These are phyloP conservation scores for Amoeboradix gromovi DNA, from an alignment of 371 early-diverging fungal species.

Conservation along the genomic window DNA sequence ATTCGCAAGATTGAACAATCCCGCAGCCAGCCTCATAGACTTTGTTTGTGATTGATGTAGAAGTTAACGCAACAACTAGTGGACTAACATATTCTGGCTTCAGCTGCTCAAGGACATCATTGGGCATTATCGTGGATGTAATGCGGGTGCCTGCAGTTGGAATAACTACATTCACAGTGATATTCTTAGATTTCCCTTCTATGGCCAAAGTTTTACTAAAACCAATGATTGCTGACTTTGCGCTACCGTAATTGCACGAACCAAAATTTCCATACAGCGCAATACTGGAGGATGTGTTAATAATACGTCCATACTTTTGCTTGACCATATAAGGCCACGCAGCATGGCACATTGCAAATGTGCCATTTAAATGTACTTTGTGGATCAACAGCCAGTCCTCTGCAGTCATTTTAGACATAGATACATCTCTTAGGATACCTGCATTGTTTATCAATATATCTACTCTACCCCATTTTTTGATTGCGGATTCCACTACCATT, in stretches of 20 bases:
- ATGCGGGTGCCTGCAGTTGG: conserved; percentile 88
- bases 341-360: conserved; percentile 78
- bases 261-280: conserved; percentile 46
- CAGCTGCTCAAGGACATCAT: conserved; percentile 37
- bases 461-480: conserved; percentile 72
- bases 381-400: conserved; percentile 61
- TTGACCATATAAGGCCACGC: conserved; percentile 82
- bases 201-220: conserved; percentile 38
- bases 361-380: conserved; percentile 58
- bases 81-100: conserved; percentile 51
- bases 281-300: conserved; percentile 51
- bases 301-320: conserved; percentile 73
- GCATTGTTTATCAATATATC: conserved; percentile 92
- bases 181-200: conserved; percentile 33
- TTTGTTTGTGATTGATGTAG: conserved; percentile 27
- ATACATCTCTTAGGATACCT: conserved; percentile 80
- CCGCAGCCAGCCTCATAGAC: conserved; percentile 42
- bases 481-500: conserved; percentile 77
- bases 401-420: conserved; percentile 78
- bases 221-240: conserved; percentile 53
- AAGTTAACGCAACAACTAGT: conserved; percentile 31
- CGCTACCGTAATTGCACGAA: conserved; percentile 46
- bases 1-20: conserved; percentile 34
- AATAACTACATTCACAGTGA: conserved; percentile 64
- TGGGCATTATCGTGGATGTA: conserved; percentile 47